Conservation (phyloP, 352 stramenopile genomes). For the Hyaloperonospora brassicae region DNA sequence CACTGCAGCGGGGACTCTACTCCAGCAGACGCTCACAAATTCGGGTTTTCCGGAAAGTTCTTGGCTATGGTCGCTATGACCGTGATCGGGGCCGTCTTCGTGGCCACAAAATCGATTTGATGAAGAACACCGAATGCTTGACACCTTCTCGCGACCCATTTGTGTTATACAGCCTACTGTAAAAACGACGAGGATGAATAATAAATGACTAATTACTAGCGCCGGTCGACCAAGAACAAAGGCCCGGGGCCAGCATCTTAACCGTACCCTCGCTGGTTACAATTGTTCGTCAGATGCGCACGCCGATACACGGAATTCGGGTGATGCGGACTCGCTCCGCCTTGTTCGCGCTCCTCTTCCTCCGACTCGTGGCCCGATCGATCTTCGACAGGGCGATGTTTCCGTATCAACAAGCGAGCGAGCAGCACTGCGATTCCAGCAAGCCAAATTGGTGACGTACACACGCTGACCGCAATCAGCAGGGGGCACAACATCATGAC, state of each 20-base stretch:
- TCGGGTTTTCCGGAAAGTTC: slow-evolving; percentile 46
- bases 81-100: slow-evolving; percentile 21
- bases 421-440: slow-evolving; percentile 46
- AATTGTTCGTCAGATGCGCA: slow-evolving; percentile 28
- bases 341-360: slow-evolving; percentile 36
- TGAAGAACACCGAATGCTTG: neutral
- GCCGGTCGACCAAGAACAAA: neutral
- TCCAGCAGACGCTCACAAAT: slow-evolving; percentile 8
- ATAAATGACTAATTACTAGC: slow-evolving; percentile 4
- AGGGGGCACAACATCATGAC: slow-evolving; percentile 66
- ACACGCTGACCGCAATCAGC: slow-evolving; percentile 68
- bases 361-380: slow-evolving; percentile 37
- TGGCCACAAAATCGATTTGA: slow-evolving; percentile 37
- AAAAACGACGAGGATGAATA: slow-evolving; percentile 18
- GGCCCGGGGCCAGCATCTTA: slow-evolving; percentile 5
- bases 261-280: slow-evolving; percentile 20
- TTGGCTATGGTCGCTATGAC: slow-evolving; percentile 19
- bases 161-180: slow-evolving; percentile 6
- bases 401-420: slow-evolving; percentile 37
- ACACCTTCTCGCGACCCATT: neutral
- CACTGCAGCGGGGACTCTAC: neutral
- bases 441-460: slow-evolving; percentile 70
- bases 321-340: slow-evolving; percentile 32
- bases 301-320: slow-evolving; percentile 46
- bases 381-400: slow-evolving; percentile 26